Evolutionary conservation across 495 filamentous ascomycete genomes (phyloP), one percentile per base, ranked within the genome.

Genomic region (Xylaria intraflava): DNA sequence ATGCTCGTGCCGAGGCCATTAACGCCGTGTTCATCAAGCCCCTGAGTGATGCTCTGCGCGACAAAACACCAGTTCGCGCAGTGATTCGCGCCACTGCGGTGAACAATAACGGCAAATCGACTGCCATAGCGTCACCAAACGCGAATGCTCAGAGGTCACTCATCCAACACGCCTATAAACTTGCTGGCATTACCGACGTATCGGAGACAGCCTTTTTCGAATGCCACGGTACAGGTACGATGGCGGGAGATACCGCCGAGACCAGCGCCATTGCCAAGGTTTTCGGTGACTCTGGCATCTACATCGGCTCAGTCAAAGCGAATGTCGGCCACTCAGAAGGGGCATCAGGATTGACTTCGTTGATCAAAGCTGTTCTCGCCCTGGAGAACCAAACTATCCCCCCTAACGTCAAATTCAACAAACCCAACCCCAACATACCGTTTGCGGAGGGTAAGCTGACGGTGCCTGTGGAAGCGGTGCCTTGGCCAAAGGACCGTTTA

Each of bases 301-400:
- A 70, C 43, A 69, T 83, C 30, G 78, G 77, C 3, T 76, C 76
- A 0, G 64, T 80, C 0, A 81, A 82, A 44, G 68, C 73, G 0
- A 77, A 78, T 50, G 59, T 79, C 3, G 75, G 79, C 0, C 79
- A 82, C 55, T 46, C 64, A 2, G 79, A 81, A 60, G 76, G 68
- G 0, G 64, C 72, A 0, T 68, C 67, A 27, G 78, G 78, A 0
- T 55, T 81, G 16, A 66, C 72, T 0, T 72, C 69, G 1, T 38
- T 81, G 3, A 75, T 82, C 20, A 81, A 82, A 45, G 67, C 67
- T 6, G 59, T 69, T 6, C 41, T 78, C 29, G 73, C 73, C 54
- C 59, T 82, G 6, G 73, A 82, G 49, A 69, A 69, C 38, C 69
- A 65, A 27, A 59, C 58, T 38, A 65, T 72, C 45, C 59, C 61